Percentiles rank a stretch among this genome's conserved stretches.
Conservation (phyloP, 495 filamentous ascomycete species). For the Tricharina praecox region DNA sequence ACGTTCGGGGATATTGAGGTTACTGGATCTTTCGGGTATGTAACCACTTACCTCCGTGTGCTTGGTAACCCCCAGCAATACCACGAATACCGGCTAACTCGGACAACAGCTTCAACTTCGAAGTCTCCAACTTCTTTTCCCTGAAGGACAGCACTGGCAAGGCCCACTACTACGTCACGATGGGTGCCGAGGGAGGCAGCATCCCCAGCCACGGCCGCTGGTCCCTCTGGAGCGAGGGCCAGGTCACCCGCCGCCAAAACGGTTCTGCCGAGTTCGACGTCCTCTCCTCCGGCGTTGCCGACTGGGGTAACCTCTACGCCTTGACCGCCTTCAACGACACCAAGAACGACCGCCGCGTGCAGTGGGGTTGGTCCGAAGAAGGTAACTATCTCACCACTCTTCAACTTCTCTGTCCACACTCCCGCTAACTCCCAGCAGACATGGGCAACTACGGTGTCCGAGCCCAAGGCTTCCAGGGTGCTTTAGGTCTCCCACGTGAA, state of each 20-base stretch:
- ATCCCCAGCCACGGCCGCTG: constrained; percentile 28
- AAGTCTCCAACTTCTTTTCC: constrained; percentile 37
- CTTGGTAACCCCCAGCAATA: too few relatives aligned
- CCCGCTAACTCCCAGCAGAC: constrained; percentile 10
- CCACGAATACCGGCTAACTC: too few relatives aligned
- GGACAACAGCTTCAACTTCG: constrained; percentile 40
- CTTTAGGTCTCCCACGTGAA: constrained; percentile 29
- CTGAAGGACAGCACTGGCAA: constrained; percentile 29
- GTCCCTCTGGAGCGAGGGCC: constrained; percentile 32
- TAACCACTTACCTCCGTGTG: too few relatives aligned
- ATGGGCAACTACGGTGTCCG: constrained; percentile 26
- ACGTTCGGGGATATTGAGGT: constrained; percentile 28
- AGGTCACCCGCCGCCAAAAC: constrained; percentile 26
- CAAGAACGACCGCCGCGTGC: constrained; percentile 31
- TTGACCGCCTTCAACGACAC: constrained; percentile 31
- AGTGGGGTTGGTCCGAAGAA: constrained; percentile 32
- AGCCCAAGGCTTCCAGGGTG: constrained; percentile 33
- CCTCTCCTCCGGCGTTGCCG: constrained; percentile 28
- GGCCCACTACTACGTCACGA: constrained; percentile 33
- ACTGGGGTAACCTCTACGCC: constrained; percentile 33
- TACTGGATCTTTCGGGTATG: constrained; percentile 6
- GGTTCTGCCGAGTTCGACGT: constrained; percentile 29
- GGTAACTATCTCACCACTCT: constrained; percentile 4
- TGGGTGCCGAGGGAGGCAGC: constrained; percentile 36
- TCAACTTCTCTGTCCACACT: background rate